These are phyloP conservation scores for Emergomyces pasteurianus DNA, from an alignment of 2,329 filamentous ascomycete genomes.

Conservation along the genomic window DNA sequence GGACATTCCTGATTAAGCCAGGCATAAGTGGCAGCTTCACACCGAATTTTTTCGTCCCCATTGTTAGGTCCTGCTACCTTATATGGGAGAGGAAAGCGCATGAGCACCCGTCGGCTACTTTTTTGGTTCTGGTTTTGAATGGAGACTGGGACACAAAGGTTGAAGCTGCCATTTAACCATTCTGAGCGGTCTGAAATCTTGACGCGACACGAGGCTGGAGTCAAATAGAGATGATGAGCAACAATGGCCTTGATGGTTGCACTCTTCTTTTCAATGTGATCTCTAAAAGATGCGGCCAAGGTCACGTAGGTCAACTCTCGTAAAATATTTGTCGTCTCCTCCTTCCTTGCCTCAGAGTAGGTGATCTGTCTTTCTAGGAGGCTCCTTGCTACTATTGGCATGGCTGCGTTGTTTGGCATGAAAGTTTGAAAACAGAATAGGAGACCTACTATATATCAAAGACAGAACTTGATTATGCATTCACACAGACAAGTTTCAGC, in stretches of 20 bases:
- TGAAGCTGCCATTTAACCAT: constrained; percentile 15
- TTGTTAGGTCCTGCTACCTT: constrained; percentile 17
- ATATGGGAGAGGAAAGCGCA: constrained; percentile 17
- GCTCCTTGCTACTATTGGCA: constrained; percentile 4
- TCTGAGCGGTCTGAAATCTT: constrained; percentile 10
- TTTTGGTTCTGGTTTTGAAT: constrained; percentile 4
- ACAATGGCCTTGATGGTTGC: background rate
- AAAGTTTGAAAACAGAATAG: background rate
- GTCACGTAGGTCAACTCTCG: constrained; percentile 6
- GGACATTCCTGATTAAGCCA: constrained; percentile 19
- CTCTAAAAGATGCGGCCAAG: background rate
- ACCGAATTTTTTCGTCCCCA: constrained; percentile 18
- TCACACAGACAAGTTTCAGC: too few species aligned
- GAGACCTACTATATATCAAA: too few species aligned
- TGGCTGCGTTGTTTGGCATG: background rate
- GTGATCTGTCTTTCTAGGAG: constrained; percentile 5
- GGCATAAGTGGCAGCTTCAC: constrained; percentile 18
- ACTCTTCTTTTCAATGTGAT: background rate
- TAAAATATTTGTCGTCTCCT: constrained; percentile 5
- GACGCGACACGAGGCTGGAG: constrained; percentile 7
- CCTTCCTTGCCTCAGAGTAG: constrained; percentile 4
- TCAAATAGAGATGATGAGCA: background rate
- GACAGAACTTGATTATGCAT: too few species aligned
- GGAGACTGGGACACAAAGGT: constrained; percentile 17
- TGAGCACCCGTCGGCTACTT: constrained; percentile 5